These are phyloP conservation scores for Botrytis elliptica DNA, from an alignment of 2,329 filamentous ascomycete species.

Conservation along the genomic window DNA sequence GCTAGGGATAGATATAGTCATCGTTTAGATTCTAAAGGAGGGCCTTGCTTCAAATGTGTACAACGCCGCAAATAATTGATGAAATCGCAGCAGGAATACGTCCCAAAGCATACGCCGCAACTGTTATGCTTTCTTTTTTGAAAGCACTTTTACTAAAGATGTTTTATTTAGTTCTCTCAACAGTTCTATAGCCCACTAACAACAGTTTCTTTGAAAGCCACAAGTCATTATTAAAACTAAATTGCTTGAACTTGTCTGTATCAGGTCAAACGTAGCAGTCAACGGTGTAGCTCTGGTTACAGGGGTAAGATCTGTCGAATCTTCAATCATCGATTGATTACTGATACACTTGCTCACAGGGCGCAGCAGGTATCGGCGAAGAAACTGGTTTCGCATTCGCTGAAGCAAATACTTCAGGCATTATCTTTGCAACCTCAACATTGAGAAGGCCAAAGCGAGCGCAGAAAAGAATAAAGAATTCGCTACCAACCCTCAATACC, in stretches of 20 bases:
- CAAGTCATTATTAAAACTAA: not conserved
- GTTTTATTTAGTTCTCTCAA: not conserved
- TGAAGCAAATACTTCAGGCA: slow-evolving; percentile 19
- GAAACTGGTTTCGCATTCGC: slow-evolving; percentile 10
- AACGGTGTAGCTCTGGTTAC: not conserved
- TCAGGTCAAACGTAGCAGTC: not conserved
- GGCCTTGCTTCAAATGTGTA: too few relatives aligned
- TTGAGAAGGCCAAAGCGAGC: slow-evolving; percentile 25
- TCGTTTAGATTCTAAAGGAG: too few relatives aligned
- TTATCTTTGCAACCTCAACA: slow-evolving; percentile 36
- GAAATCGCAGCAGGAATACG: not conserved
- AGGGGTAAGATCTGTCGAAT: not conserved
- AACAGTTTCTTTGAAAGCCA: not conserved
- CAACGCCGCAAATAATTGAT: too few relatives aligned
- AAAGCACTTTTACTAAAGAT: not conserved
- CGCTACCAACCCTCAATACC: slow-evolving; percentile 34
- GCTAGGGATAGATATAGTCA: too few relatives aligned
- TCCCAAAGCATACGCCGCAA: not conserved
- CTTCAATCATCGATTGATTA: not conserved
- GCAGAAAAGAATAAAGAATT: slow-evolving; percentile 33
- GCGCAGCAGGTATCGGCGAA: not conserved
- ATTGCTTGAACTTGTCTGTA: not conserved
- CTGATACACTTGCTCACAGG: not conserved
- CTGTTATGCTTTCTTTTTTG: not conserved
- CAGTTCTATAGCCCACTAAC: not conserved